Evolutionary conservation across 495 filamentous ascomycete species (phyloP), one percentile per base, ranked within the genome.

Genomic region (Parathielavia hyrcaniae): DNA sequence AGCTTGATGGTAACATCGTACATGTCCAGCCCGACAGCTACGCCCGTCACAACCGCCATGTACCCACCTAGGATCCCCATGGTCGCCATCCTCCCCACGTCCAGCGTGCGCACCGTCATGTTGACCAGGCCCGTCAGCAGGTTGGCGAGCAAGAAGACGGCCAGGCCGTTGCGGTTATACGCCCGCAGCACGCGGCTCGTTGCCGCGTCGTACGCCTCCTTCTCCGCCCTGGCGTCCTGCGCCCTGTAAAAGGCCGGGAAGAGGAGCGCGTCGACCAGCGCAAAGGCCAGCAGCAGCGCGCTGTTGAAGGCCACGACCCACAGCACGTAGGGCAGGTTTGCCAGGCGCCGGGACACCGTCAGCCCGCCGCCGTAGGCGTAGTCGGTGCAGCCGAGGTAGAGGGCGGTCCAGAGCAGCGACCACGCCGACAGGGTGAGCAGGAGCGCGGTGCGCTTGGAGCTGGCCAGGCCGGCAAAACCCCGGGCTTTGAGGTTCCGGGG

Each of bases 251-350:
- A 78, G 4, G 75, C 72, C 0, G 88, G 88, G 69, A 96, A 96
- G 66, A 88, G 84, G 0, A 88, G 43, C 16, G 78, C 82, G 68
- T 97, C 92, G 14, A 90, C 78, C 35, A 83, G 64, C 66, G 84
- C 89, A 68, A 91, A 97, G 5, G 85, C 73, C 5, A 87, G 76
- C 17, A 99, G 71, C 67, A 96, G 89, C 8, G 73, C 76, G 53
- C 80, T 86, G 69, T 97, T 99, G 78, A 91, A 97, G 7, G 90
- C 85, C 13, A 83, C 75, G 16, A 95, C 86, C 92, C 92, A 99
- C 49, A 96, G 74, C 35, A 97, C 75, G 66, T 99, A 99, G 0
- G 93, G 91, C 53, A 96, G 82, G 66, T 97, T 97, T 10, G 93
- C 93, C 17, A 99, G 73, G 12, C 93, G 83, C 32, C 93, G 85